Evolutionary conservation across 192 early-diverging fungal genomes (phyloP).

Genomic region (Mortierella alpina): DNA sequence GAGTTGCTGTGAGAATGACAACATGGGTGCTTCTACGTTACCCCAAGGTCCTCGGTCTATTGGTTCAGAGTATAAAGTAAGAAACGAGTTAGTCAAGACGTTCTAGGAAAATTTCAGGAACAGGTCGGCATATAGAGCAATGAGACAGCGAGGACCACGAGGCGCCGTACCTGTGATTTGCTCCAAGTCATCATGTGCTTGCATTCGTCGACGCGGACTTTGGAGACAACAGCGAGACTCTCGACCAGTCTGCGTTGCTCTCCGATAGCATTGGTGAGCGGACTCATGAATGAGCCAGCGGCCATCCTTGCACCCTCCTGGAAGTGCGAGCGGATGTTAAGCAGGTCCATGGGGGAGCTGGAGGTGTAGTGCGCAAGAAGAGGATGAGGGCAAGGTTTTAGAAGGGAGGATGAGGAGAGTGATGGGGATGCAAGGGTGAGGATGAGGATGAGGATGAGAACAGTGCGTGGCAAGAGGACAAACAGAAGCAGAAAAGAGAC

Average conservation of each 20-base stretch:
- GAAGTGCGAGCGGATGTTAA: slow-evolving; percentile 28
- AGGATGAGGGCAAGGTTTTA: background rate
- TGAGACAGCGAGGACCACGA: background rate
- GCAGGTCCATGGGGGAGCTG: slow-evolving; percentile 21
- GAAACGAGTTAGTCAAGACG: background rate
- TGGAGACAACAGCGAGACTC: slow-evolving; percentile 30
- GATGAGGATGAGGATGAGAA: background rate
- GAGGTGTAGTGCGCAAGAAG: background rate
- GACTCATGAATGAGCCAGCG: slow-evolving; percentile 38
- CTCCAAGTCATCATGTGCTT: slow-evolving; percentile 55
- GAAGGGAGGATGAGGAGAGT: background rate
- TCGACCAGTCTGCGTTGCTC: slow-evolving; percentile 48
- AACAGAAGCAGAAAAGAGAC: background rate
- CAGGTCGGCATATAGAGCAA: background rate
- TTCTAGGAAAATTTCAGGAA: background rate
- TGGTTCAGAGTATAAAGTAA: background rate
- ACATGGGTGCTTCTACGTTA: background rate
- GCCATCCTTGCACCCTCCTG: slow-evolving; percentile 33
- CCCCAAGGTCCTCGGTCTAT: slow-evolving; percentile 52
- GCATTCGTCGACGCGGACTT: slow-evolving; percentile 52
- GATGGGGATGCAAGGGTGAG: background rate
- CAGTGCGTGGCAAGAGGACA: background rate
- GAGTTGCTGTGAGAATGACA: background rate
- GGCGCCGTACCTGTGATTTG: slow-evolving; percentile 54
- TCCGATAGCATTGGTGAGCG: slow-evolving; percentile 46